These are phyloP conservation scores for Tolypocladium amazonense DNA, from an alignment of 2,329 filamentous ascomycete genomes.

Conservation along the genomic window DNA sequence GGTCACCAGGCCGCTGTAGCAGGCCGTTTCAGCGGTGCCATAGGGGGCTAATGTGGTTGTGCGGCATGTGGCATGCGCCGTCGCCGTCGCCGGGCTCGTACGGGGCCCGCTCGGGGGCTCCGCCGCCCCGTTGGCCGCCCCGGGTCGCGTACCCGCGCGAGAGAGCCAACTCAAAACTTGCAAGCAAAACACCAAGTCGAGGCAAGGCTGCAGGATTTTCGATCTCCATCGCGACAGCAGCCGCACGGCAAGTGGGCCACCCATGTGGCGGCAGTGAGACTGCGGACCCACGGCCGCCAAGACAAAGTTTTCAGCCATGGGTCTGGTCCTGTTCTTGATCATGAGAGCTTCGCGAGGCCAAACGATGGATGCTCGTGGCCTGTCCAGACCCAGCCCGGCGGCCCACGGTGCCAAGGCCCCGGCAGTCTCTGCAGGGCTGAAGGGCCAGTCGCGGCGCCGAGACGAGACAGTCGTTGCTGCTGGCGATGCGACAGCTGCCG, in stretches of 20 bases:
- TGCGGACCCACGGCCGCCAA: not conserved
- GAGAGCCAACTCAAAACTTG: not conserved
- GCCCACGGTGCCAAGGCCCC: not conserved
- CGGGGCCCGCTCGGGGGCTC: not conserved
- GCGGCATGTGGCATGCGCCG: not conserved
- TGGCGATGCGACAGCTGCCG: not conserved
- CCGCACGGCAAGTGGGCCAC: not conserved
- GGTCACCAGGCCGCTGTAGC: not conserved
- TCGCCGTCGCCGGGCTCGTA: not conserved
- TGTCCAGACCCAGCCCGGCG: not conserved
- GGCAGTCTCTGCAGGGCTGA: not conserved
- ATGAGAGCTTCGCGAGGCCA: not conserved
- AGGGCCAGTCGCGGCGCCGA: not conserved
- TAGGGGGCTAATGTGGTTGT: not conserved
- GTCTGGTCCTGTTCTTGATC: not conserved
- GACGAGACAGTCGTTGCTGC: not conserved
- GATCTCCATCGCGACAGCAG: not conserved
- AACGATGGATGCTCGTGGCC: not conserved
- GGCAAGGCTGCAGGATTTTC: not conserved
- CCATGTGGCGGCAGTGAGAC: not conserved
- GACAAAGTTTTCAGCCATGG: not conserved
- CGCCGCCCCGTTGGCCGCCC: not conserved
- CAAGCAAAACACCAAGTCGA: not conserved
- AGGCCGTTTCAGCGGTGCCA: not conserved
- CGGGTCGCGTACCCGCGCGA: not conserved